Percentiles rank a stretch among this genome's conserved stretches.
phyloP scores from a whole-genome alignment of 768 basidiomycete species.

The Tubosaeta sp. region DNA sequence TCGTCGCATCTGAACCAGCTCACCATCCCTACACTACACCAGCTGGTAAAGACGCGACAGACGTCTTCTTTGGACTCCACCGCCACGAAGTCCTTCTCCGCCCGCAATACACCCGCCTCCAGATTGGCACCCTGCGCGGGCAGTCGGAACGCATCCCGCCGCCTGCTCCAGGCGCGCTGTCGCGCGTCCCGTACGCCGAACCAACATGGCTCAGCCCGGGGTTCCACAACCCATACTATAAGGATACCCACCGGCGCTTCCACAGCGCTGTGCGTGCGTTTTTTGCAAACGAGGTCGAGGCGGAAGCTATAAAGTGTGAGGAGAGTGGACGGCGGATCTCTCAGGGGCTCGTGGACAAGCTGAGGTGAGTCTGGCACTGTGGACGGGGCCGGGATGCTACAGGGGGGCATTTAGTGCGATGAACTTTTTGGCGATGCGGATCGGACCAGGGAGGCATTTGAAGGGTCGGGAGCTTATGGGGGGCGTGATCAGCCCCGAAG shows the following conservation, averaged over 20 bases:
- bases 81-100: slow-evolving; percentile 73
- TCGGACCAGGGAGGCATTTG: slow-evolving; percentile 82
- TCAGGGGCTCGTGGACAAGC: slow-evolving; percentile 78
- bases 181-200: slow-evolving; percentile 80
- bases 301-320: slow-evolving; percentile 76
- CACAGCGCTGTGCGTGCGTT: slow-evolving; percentile 75
- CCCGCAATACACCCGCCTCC: slow-evolving; percentile 68
- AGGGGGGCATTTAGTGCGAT: slow-evolving; percentile 44
- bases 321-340: slow-evolving; percentile 84
- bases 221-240: slow-evolving; percentile 75
- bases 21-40: not conserved
- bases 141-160: slow-evolving; percentile 53
- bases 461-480: slow-evolving; percentile 76
- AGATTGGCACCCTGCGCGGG: slow-evolving; percentile 59
- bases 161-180: slow-evolving; percentile 57
- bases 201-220: slow-evolving; percentile 73
- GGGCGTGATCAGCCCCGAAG: slow-evolving; percentile 77
- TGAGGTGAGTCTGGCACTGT: slow-evolving; percentile 51
- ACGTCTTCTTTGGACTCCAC: slow-evolving; percentile 83
- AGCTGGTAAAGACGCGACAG: slow-evolving; percentile 74
- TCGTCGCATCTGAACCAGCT: not conserved
- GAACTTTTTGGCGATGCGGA: slow-evolving; percentile 61
- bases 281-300: slow-evolving; percentile 66
- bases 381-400: no score
- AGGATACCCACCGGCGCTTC: slow-evolving; percentile 66